Evolutionary conservation across 306 rosid genomes (phyloP), one percentile per base, ranked within the genome.

Genomic region (Pachyrhizus erosus): DNA sequence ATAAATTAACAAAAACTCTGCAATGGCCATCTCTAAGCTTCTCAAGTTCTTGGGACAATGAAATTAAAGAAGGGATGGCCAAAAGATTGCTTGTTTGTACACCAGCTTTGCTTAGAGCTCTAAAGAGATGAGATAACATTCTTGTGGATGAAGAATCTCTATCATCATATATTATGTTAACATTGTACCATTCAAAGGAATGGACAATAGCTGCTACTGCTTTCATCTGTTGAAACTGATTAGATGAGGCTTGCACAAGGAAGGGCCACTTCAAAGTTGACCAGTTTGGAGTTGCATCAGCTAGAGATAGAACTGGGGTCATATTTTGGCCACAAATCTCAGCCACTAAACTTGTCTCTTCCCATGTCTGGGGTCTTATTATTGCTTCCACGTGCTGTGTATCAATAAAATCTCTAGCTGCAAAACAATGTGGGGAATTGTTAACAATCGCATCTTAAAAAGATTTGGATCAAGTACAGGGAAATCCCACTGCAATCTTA

Each of bases 341-440:
- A 18, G 86, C 89, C n/a, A 88, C 88, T 29, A 82, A 52, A 14
- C 65, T 73, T 18, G 86, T 79, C 49, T 73, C 87, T 79, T 87
- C 91, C 92, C 94, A 91, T 69, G 87, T 76, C n/a, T 74, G 84
- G 0, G 86, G 87, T 62, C 88, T 89, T 31, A 90, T 34, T 7
- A 90, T 82, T 18, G 85, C 94, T 75, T 87, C 79, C 21, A 86
- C 89, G 0, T 65, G 39, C 7, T 80, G 65, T 52, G 29, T 37
- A 3, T 26, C 51, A 49, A 87, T 84, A 18, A 85, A 88, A 76
- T 83, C 84, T 64, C 64, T 80, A n/a, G 90, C 92, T 91, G 90
- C 82, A 65, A 66, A 81, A 75, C 3, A 61, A 46, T 2, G 1
- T 29, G 9, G 31, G 31, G 0, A 3, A 58, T 46, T 18, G 17